phyloP scores from a whole-genome alignment of 225 moss, liverwort and hornwort species.

The Marchantia polymorpha region DNA sequence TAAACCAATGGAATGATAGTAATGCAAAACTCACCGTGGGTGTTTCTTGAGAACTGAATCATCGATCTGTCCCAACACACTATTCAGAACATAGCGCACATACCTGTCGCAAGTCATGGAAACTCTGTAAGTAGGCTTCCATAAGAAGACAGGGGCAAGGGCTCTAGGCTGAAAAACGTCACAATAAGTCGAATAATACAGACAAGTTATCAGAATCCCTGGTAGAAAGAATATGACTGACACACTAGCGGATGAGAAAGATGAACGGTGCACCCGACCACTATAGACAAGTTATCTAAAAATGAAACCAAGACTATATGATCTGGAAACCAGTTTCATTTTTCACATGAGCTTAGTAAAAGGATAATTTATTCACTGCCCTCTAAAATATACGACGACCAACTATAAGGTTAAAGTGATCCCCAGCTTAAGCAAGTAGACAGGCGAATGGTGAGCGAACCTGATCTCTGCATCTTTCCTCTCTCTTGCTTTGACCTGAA shows the following conservation, averaged over 20 bases:
- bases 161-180: not conserved
- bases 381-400: not conserved
- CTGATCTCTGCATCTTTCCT: constrained; percentile 97
- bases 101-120: constrained; percentile 27
- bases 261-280: too few relatives aligned
- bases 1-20: not conserved
- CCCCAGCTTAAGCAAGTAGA: not conserved
- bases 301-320: not conserved
- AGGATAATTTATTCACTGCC: not conserved
- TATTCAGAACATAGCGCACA: constrained; percentile 38
- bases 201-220: not conserved
- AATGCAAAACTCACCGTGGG: constrained; percentile 30
- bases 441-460: constrained; percentile 28
- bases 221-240: not conserved
- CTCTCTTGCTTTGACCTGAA: constrained; percentile 89
- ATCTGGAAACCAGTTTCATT: not conserved
- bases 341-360: not conserved
- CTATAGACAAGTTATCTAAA: not conserved
- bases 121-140: not conserved
- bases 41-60: constrained; percentile 35
- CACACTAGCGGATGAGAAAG: not conserved
- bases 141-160: too few relatives aligned
- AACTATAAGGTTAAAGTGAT: not conserved
- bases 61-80: constrained; percentile 8
- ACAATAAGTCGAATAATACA: not conserved